Base-by-base conservation (phyloP, 202 grass and related monocot genomes). In the Schoenoplectus tabernaemontani region DNA sequence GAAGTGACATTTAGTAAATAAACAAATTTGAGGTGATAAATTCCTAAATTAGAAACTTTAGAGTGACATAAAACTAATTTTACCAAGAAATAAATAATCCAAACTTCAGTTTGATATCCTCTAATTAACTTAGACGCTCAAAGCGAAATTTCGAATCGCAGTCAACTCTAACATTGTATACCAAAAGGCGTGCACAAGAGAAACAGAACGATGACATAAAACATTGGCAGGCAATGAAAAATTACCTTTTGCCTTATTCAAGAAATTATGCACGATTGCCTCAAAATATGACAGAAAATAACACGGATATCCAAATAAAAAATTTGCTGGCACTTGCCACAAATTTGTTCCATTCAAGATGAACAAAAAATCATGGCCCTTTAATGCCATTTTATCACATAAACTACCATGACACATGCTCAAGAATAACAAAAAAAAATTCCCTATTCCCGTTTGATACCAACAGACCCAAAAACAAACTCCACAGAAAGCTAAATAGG, bases 351-450 rank as follows among this genome's bases (percentile, higher is more conserved):
- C 77, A 90, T 87, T 65, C 64, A 90, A 78, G 84, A 93, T 62
- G 85, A 91, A 88, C 76, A 93, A 93, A 90, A 77, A 89, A 93
- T 89, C 59, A 81, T 82, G 84, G 87, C 71, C 78, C 41, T 38
- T 60, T 48, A 54, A 56, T 75, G 70, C 70, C 70, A 75, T 53
- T 16, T 75, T 75, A 75, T 75, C 28, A 75, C 47, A 75, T 67
- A 58, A 67, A 36, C 81, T 69, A 82, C 57, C 78, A 82, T 81
- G 87, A 87, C 79, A 83, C 59, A 83, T 77, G 85, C 37, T 80
- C 68, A 72, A 59, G 79, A 87, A 91, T 87, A 76, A 72, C 71
- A 76, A 84, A 79, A 80, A 79, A 61, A 38, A 80, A 39, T 48
- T 74, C 22, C 59, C 78, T 80, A 80, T 80, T 80, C 59, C 41